phyloP scores from a whole-genome alignment of 108 stramenopile species.

The Cyclotella cryptica region DNA sequence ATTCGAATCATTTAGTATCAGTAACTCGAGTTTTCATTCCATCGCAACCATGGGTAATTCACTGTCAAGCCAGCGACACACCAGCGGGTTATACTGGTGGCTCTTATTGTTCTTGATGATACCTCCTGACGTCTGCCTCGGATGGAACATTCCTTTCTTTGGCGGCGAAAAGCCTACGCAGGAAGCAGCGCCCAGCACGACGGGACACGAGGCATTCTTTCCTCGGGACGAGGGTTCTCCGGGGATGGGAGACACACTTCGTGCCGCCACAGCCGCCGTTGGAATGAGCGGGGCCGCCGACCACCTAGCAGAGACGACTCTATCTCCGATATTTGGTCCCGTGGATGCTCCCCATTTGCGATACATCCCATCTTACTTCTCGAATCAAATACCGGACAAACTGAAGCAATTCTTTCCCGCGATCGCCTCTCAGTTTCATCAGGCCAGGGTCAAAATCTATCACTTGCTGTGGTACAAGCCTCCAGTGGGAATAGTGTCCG shows the following conservation, averaged over 20 bases:
- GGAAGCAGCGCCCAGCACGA: not conserved
- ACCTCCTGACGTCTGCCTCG: slow-evolving; percentile 21
- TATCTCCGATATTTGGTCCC: slow-evolving; percentile 31
- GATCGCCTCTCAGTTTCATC: slow-evolving; percentile 5
- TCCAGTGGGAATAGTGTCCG: slow-evolving; percentile 74
- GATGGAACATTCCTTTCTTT: slow-evolving; percentile 41
- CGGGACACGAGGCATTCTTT: too few species aligned
- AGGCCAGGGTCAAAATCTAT: slow-evolving; percentile 20
- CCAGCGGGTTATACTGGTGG: slow-evolving; percentile 28
- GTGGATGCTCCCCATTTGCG: slow-evolving; percentile 47
- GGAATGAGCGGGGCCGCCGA: not conserved
- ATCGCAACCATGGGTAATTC: slow-evolving; percentile 39
- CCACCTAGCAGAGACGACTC: not conserved
- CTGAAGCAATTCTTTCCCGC: slow-evolving; percentile 21
- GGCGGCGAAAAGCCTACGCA: slow-evolving; percentile 1
- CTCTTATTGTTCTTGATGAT: slow-evolving; percentile 30
- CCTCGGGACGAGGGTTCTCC: not conserved
- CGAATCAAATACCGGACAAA: slow-evolving; percentile 34
- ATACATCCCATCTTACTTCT: slow-evolving; percentile 52
- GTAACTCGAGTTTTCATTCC: not conserved
- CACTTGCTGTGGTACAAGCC: slow-evolving; percentile 65
- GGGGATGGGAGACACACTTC: not conserved
- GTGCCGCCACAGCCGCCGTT: not conserved
- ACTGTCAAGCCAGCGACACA: slow-evolving; percentile 26
- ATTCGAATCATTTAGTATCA: too few species aligned